A percentile compares a stretch with the other conserved stretches of the same genome.
Conservation (phyloP, 2,329 filamentous ascomycete genomes). For the Cordyceps tenuipes region DNA sequence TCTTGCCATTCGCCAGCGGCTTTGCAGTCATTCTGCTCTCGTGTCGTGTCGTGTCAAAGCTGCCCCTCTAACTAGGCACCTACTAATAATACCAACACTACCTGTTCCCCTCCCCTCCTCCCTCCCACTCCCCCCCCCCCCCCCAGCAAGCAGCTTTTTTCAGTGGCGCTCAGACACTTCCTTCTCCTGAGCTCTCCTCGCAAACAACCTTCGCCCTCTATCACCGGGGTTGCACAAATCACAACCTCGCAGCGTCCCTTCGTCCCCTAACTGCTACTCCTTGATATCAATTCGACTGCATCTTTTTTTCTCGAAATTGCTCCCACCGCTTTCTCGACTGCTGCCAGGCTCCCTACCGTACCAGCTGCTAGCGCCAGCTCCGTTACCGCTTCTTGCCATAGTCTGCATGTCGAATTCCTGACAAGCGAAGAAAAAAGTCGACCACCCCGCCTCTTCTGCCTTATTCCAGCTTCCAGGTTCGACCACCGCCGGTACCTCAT, state of each 20-base stretch:
- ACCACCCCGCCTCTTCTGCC: constrained; percentile 1
- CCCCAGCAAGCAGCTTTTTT: not conserved
- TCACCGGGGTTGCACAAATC: not conserved
- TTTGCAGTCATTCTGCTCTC: no score
- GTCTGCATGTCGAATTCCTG: not conserved
- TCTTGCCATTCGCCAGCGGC: not conserved
- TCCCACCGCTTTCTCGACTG: not conserved
- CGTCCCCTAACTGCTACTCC: not conserved
- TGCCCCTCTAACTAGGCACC: no score
- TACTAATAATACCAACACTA: not conserved
- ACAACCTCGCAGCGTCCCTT: not conserved
- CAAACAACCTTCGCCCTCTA: not conserved
- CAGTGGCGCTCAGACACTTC: constrained; percentile 8
- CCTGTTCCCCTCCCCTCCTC: not conserved
- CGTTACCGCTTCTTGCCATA: not conserved
- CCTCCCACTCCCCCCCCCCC: not conserved
- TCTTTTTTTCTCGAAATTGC: not conserved
- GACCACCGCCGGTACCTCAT: not conserved
- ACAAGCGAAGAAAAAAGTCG: not conserved
- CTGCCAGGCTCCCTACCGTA: not conserved
- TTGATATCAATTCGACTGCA: constrained; percentile 2
- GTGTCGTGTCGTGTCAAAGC: no score
- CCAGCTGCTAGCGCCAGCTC: constrained; percentile 1
- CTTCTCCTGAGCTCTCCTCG: constrained; percentile 8
- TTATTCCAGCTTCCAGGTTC: not conserved